These are phyloP conservation scores for Hemileccinum rubropunctum DNA, from an alignment of 768 basidiomycete species.

Conservation along the genomic window DNA sequence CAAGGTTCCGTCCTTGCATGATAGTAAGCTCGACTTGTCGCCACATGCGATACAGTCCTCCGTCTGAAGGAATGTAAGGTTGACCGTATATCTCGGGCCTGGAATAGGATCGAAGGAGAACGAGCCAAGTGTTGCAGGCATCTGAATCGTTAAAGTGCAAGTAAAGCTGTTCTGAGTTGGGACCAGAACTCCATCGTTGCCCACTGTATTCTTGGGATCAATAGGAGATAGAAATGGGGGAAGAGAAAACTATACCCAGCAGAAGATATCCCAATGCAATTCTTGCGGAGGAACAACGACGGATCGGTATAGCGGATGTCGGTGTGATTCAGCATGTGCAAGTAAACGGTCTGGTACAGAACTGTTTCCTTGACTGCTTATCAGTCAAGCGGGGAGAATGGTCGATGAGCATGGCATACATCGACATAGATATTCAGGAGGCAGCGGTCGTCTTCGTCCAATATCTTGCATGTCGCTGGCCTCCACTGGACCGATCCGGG, in stretches of 20 bases:
- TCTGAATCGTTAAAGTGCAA: constrained; percentile 68
- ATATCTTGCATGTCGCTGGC: constrained; percentile 65
- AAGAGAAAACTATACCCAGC: constrained; percentile 42
- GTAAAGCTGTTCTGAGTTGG: constrained; percentile 64
- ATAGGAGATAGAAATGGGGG: constrained; percentile 4
- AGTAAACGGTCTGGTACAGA: constrained; percentile 68
- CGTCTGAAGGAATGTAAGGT: constrained; percentile 51
- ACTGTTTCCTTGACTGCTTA: constrained; percentile 54
- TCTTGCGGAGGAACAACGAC: constrained; percentile 73
- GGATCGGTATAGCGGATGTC: constrained; percentile 76
- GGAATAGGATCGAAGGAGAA: constrained; percentile 78
- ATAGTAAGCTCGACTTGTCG: constrained; percentile 74
- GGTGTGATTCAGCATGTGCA: constrained; percentile 72
- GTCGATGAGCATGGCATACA: constrained; percentile 39
- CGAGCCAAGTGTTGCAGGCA: constrained; percentile 69
- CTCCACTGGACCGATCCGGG: constrained; percentile 65
- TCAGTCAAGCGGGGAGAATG: constrained; percentile 8
- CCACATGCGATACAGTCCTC: constrained; percentile 86
- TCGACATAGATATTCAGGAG: constrained; percentile 74
- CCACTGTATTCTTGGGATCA: constrained; percentile 37
- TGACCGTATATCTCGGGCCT: constrained; percentile 76
- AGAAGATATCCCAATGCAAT: constrained; percentile 72
- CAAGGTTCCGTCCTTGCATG: constrained; percentile 72
- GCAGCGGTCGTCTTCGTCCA: constrained; percentile 65
- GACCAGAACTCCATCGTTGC: constrained; percentile 55